Conservation (phyloP, 2,329 filamentous ascomycete genomes). For the Neopestalotiopsis clavispora region DNA sequence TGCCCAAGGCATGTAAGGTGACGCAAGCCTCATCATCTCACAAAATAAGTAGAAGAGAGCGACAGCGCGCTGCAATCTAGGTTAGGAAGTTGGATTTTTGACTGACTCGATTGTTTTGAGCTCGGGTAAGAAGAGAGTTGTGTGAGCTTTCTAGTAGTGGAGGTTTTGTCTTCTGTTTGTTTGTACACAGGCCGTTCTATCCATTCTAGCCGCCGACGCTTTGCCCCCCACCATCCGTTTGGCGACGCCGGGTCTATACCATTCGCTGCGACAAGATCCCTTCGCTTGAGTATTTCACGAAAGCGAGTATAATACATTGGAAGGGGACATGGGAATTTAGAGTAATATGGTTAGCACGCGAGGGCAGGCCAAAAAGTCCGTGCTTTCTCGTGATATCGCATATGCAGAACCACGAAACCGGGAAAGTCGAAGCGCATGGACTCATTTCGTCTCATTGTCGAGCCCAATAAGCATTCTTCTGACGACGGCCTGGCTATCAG, state of each 20-base stretch:
- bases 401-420: not conserved
- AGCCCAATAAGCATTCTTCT: slow-evolving; percentile 19
- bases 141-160: not conserved
- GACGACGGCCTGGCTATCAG: slow-evolving; percentile 39
- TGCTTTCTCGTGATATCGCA: not conserved
- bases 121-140: not conserved
- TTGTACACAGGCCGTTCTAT: slow-evolving; percentile 1
- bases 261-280: not conserved
- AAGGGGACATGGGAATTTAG: not conserved
- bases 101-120: not conserved
- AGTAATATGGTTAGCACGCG: slow-evolving; percentile 3
- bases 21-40: not conserved
- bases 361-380: not conserved
- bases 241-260: not conserved
- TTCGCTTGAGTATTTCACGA: not conserved
- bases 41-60: not conserved
- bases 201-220: not conserved
- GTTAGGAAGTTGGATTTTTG: not conserved
- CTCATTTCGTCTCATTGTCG: not conserved
- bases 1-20: not conserved
- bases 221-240: not conserved
- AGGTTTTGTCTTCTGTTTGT: not conserved
- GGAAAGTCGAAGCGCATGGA: not conserved
- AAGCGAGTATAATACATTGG: not conserved
- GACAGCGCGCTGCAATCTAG: not conserved